phyloP scores from a whole-genome alignment of 2,329 filamentous ascomycete genomes.

The Aphanoascus verrucosus region DNA sequence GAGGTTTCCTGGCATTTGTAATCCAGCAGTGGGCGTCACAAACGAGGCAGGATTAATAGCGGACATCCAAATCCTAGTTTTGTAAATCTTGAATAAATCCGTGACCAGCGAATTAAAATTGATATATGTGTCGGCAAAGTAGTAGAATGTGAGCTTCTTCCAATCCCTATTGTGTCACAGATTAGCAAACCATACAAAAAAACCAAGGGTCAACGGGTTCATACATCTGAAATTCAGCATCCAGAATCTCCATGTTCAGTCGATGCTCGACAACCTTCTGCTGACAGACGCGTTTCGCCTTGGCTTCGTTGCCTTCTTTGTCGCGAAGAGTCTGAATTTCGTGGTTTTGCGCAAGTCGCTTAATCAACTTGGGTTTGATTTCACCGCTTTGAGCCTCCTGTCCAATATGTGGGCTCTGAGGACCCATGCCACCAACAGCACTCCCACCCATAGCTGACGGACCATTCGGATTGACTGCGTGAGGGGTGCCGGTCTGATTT shows the following conservation, averaged over 20 bases:
- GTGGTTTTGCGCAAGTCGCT: conserved; percentile 80
- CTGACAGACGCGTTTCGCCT: conserved; percentile 92
- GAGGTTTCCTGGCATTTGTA: conserved; percentile 54
- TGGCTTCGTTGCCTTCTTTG: conserved; percentile 95
- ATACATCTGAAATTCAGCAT: conserved; percentile 97
- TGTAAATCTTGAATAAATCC: conserved; percentile 98
- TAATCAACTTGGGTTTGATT: conserved; percentile 92
- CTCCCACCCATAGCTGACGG: conserved; percentile 56
- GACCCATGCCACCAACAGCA: conserved; percentile 67
- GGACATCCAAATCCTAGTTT: conserved; percentile 99
- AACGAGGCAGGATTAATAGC: conserved; percentile 97
- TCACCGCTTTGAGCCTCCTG: conserved; percentile 63
- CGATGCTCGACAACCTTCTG: conserved; percentile 92
- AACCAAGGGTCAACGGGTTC: conserved; percentile 28
- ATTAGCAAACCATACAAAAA: conserved; percentile 3
- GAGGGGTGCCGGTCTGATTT: conserved; percentile 40
- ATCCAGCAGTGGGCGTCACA: conserved; percentile 61
- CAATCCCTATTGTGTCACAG: conserved; percentile 58
- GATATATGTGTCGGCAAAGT: conserved; percentile 95
- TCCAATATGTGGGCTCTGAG: conserved; percentile 60
- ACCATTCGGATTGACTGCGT: conserved; percentile 38
- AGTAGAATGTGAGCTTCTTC: conserved; percentile 98
- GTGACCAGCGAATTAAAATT: conserved; percentile 98
- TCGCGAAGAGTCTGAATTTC: conserved; percentile 82
- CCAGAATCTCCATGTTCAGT: conserved; percentile 95